These are phyloP conservation scores for Petunia axillaris DNA, from an alignment of 257 asterid genomes.

Conservation along the genomic window DNA sequence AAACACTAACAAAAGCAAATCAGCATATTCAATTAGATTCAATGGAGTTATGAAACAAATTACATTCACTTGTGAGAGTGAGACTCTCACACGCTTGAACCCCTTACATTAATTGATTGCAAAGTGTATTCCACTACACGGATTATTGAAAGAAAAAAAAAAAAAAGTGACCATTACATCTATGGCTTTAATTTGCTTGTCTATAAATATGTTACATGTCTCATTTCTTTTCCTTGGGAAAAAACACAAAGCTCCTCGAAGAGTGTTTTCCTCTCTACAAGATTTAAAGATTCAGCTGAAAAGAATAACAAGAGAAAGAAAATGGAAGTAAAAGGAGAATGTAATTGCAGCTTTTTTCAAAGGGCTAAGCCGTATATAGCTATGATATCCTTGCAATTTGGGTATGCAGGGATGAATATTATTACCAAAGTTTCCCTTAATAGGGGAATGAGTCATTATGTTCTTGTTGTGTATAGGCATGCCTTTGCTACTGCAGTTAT, in stretches of 20 bases:
- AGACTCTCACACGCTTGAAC: not conserved
- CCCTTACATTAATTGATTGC: slow-evolving; percentile 1
- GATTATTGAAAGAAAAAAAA: not conserved
- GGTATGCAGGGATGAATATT: slow-evolving; percentile 95
- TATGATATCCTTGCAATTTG: slow-evolving; percentile 81
- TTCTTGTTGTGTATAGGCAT: slow-evolving; percentile 81
- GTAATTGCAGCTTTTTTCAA: slow-evolving; percentile 48
- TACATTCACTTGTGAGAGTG: not conserved
- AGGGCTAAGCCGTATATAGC: slow-evolving; percentile 87
- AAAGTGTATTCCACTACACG: slow-evolving; percentile 24
- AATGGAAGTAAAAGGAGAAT: slow-evolving; percentile 70
- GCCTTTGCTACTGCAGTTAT: slow-evolving; percentile 94
- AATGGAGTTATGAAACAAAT: slow-evolving; percentile 17
- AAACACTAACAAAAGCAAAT: not conserved
- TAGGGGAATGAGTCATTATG: slow-evolving; percentile 93
- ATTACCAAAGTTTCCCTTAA: slow-evolving; percentile 91
- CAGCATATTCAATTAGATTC: slow-evolving; percentile 9
- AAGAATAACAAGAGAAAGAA: not conserved
- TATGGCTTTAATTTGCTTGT: slow-evolving; percentile 14
- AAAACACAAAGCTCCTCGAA: slow-evolving; percentile 44
- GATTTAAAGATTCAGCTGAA: not conserved
- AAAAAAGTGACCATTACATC: not conserved
- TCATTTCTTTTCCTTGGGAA: slow-evolving; percentile 52
- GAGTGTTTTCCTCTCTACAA: slow-evolving; percentile 58
- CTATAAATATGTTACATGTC: slow-evolving; percentile 52